Conservation (phyloP, 2,329 filamentous ascomycete species). For the Fusarium illudens region DNA sequence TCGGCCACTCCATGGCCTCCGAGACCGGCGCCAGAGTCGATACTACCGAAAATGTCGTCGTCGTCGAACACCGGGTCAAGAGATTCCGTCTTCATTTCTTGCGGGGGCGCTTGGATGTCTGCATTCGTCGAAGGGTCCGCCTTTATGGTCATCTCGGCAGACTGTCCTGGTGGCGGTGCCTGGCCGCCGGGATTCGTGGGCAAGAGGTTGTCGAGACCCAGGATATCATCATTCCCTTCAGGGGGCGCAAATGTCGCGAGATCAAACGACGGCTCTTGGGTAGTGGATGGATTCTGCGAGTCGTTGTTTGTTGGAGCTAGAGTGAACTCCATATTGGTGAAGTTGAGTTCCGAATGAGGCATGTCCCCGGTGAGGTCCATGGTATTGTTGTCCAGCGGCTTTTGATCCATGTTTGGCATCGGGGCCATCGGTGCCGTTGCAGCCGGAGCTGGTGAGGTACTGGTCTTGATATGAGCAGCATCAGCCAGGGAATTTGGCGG, state of each 20-base stretch:
- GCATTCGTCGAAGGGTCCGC: slow-evolving; percentile 11
- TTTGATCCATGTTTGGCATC: slow-evolving; percentile 42
- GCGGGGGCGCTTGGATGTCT: slow-evolving; percentile 10
- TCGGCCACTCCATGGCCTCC: slow-evolving; percentile 44
- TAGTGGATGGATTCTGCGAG: slow-evolving; percentile 32
- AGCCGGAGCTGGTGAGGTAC: slow-evolving; percentile 21
- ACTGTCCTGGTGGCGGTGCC: slow-evolving; percentile 16
- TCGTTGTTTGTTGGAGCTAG: slow-evolving; percentile 55
- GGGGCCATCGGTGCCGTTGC: slow-evolving; percentile 37
- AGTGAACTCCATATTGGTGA: slow-evolving; percentile 66
- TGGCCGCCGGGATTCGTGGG: slow-evolving; percentile 37
- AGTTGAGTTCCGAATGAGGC: slow-evolving; percentile 54
- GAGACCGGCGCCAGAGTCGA: slow-evolving; percentile 50
- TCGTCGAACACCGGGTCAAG: slow-evolving; percentile 52
- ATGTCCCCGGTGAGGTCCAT: slow-evolving; percentile 31
- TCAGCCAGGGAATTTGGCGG: slow-evolving; percentile 20
- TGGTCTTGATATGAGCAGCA: slow-evolving; percentile 40
- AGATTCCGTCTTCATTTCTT: slow-evolving; percentile 39
- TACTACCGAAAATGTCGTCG: slow-evolving; percentile 52
- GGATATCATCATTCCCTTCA: slow-evolving; percentile 44
- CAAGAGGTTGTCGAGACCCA: slow-evolving; percentile 45
- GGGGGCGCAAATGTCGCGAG: slow-evolving; percentile 53
- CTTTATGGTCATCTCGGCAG: slow-evolving; percentile 16
- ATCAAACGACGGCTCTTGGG: slow-evolving; percentile 55
- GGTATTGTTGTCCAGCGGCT: slow-evolving; percentile 35